A percentile compares a stretch with the other conserved stretches of the same genome.
phyloP scores from a whole-genome alignment of 768 basidiomycete genomes.

The Panaeolus papilionaceus region DNA sequence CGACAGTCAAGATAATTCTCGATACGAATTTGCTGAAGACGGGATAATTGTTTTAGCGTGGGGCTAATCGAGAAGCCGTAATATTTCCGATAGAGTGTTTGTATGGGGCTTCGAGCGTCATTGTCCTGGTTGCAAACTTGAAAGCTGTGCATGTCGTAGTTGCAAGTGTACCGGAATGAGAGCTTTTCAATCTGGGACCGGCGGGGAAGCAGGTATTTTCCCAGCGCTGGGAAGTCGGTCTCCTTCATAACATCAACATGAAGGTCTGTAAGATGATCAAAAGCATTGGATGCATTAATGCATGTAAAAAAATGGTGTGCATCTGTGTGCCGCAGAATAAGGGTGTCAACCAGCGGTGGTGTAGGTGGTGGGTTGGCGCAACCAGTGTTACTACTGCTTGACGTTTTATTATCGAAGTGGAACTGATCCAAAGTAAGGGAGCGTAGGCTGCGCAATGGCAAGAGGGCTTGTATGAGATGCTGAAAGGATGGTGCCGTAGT shows the following conservation, averaged over 20 bases:
- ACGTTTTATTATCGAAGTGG: neutral
- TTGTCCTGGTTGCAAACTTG: neutral
- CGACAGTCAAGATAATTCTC: constrained; percentile 18
- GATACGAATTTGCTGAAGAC: constrained; percentile 20
- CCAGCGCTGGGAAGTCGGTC: neutral
- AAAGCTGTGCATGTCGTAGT: neutral
- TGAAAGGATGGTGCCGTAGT: constrained; percentile 1
- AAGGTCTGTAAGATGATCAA: neutral
- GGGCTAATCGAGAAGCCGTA: constrained; percentile 19
- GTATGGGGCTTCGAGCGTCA: neutral
- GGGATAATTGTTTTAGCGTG: constrained; percentile 8
- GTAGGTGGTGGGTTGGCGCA: neutral
- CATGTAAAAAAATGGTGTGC: neutral
- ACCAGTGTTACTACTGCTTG: neutral
- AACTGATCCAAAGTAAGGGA: neutral
- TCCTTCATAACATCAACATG: neutral
- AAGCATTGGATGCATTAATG: neutral
- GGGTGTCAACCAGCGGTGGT: neutral
- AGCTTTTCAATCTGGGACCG: neutral
- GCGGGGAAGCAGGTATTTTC: neutral
- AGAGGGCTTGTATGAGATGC: neutral
- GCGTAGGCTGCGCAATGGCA: neutral
- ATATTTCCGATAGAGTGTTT: neutral
- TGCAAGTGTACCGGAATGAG: neutral
- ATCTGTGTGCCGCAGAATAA: constrained; percentile 6